Percentiles rank a stretch among this genome's conserved stretches.
Evolutionary conservation across 768 basidiomycete species (phyloP).

Genomic region (Phaffia tasmanica): DNA sequence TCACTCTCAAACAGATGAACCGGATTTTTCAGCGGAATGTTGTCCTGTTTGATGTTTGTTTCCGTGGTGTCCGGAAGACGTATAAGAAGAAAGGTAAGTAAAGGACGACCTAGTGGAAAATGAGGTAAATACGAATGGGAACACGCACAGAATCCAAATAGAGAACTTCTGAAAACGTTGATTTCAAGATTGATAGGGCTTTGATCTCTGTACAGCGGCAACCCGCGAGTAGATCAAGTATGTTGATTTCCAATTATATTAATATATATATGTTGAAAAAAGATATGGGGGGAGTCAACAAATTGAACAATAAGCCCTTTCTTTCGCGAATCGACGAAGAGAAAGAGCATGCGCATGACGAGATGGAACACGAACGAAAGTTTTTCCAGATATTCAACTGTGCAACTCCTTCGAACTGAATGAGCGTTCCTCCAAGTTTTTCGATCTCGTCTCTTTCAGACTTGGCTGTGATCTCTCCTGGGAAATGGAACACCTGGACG

Average conservation of each 20-base stretch:
- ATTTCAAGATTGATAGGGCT: slow-evolving; percentile 36
- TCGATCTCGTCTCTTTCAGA: slow-evolving; percentile 31
- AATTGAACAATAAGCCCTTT: too few species aligned
- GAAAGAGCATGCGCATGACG: too few species aligned
- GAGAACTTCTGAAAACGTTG: slow-evolving; percentile 38
- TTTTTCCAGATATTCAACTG: slow-evolving; percentile 28
- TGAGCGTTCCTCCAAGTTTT: slow-evolving; percentile 36
- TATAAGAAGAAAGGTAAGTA: neutral
- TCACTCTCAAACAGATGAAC: slow-evolving; percentile 38
- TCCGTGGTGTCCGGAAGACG: too few species aligned
- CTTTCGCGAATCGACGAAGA: too few species aligned
- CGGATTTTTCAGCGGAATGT: slow-evolving; percentile 39
- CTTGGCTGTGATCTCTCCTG: slow-evolving; percentile 36
- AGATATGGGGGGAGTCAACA: too few species aligned
- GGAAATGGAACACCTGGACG: slow-evolving; percentile 41
- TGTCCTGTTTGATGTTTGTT: slow-evolving; percentile 33
- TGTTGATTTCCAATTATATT: too few species aligned
- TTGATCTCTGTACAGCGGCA: slow-evolving; percentile 34
- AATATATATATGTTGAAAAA: too few species aligned
- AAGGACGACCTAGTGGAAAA: neutral
- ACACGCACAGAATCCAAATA: slow-evolving; percentile 37
- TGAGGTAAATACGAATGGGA: neutral
- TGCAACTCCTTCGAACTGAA: slow-evolving; percentile 17
- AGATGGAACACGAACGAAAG: slow-evolving; percentile 28
- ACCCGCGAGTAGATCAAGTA: too few species aligned